Evolutionary conservation across 257 asterid genomes (phyloP), one percentile per base, ranked within the genome.

Genomic region (Dorcoceras hygrometricum): DNA sequence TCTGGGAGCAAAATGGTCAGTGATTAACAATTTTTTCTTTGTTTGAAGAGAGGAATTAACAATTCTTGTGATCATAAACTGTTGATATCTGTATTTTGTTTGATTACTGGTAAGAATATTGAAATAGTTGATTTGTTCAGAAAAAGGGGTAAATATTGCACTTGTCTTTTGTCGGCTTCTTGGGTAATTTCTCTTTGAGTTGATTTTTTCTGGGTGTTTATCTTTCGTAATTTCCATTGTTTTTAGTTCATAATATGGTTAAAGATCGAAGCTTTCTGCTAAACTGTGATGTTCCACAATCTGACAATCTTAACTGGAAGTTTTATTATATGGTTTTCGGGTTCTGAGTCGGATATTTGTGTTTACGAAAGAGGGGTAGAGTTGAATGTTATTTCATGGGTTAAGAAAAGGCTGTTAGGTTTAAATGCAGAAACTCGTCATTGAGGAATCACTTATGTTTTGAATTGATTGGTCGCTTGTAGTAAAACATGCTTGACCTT

Each of bases 401-500:
- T 46, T 18, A 6, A 5, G 22, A 16, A 46, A 46, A 46, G 22
- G 54, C 18, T 16, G 12, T 16, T 16, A 46, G 54, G 54, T 46
- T 16, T 16, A 20, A 0, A 46, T 3, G 50, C n/a, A 12, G 50
- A 12, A 36, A 39, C 50, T 39, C 2, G n/a, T 39, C 19, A 46
- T 22, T 4, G 54, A 16, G 27, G 66, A 50, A 29, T 50, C 28
- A 31, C 26, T 48, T 61, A 72, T 56, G n/a, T n/a, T n/a, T n/a
- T 71, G 56, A 51, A 23, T 25, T 46, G 57, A 56, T 72, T 39
- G 48, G 34, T 74, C 65, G 27, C 57, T 71, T 82, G 89, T 72
- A 90, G 99, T 78, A 93, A 90, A 83, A 88, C 99, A 71, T 83
- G 95, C 84, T 80, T 93, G 77, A 82, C 91, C 10, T 77, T 93